Percentiles rank a stretch among this genome's conserved stretches.
Evolutionary conservation across 2,329 filamentous ascomycete species (phyloP).

Genomic region (Venturia nashicola): DNA sequence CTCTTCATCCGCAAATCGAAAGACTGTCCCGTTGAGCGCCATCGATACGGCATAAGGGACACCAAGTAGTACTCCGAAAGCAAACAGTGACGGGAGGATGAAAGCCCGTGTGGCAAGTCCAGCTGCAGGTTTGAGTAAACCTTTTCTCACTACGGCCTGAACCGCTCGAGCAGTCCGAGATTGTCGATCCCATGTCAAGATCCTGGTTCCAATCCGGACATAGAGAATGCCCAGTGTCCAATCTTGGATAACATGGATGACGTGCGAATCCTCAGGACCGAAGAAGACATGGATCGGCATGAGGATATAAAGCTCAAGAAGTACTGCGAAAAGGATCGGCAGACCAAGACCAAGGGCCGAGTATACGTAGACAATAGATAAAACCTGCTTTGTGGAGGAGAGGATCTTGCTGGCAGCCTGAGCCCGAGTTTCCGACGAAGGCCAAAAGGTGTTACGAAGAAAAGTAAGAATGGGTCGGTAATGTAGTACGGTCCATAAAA

Average conservation of each 20-base stretch:
- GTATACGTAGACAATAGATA: slow-evolving; percentile 63
- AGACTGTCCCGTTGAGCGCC: slow-evolving; percentile 31
- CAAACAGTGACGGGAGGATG: slow-evolving; percentile 58
- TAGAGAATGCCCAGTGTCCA: slow-evolving; percentile 92
- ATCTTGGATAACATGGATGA: slow-evolving; percentile 77
- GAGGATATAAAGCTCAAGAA: slow-evolving; percentile 81
- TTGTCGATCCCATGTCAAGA: slow-evolving; percentile 55
- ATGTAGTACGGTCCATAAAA: slow-evolving; percentile 50
- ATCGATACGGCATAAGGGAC: slow-evolving; percentile 51
- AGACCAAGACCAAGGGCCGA: slow-evolving; percentile 63
- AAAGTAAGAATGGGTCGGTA: slow-evolving; percentile 16
- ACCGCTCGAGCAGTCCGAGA: slow-evolving; percentile 65
- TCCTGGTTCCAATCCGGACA: slow-evolving; percentile 62
- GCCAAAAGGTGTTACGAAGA: slow-evolving; percentile 19
- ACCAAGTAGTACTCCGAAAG: slow-evolving; percentile 51
- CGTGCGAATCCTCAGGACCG: slow-evolving; percentile 42
- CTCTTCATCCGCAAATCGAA: slow-evolving; percentile 30
- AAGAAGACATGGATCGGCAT: slow-evolving; percentile 56
- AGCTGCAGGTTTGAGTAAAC: slow-evolving; percentile 69
- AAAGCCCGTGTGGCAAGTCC: slow-evolving; percentile 73
- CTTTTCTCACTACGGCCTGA: slow-evolving; percentile 53
- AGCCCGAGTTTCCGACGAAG: slow-evolving; percentile 10
- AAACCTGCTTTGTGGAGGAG: slow-evolving; percentile 20
- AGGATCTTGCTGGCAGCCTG: not conserved
- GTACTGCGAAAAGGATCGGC: slow-evolving; percentile 63